Evolutionary conservation across 805 yeast species (phyloP), one percentile per base, ranked within the genome.

Genomic region (Cyberlindnera misumaiensis): DNA sequence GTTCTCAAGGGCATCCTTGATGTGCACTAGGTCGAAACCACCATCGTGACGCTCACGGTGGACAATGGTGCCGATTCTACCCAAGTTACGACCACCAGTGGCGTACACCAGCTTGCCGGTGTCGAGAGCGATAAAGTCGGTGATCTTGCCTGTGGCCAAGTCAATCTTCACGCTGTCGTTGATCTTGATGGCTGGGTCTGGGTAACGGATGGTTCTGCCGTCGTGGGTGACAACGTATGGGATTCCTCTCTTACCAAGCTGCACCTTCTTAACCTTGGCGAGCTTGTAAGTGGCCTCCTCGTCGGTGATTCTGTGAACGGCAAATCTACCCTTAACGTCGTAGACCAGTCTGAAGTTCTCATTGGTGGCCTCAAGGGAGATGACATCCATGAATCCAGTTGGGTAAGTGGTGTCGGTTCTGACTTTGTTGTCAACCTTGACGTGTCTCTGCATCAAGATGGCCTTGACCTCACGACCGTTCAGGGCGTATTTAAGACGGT

Each of bases 141-240:
- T 70, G 67, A 88, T 81, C 80, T 90, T 90, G 70, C 97, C 97
- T 55, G 96, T 71, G 59, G 90, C 95, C 64, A 90, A 77, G 74
- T 90, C 96, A 65, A 90, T 74, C 82, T 89, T 89, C 66, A 90
- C 96, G 59, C 97, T 85, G 77, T 90, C 98, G 80, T 93, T 89
- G 64, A 87, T 88, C 75, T 77, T 90, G 82, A 90, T 80, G 59
- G 73, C 70, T 73, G 98, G 98, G 68, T 90, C 97, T 71, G 97
- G 97, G 86, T 89, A 90, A 75, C 97, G 89, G 77, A 90, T 75
- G 67, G 98, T 90, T 82, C 98, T 89, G 73, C 98, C 97, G 67
- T 90, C 98, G 82, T 90, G 98, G 66, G 98, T 90, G 58, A 90
- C 97, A 65, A 85, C 83, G 83, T 86, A 90, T 65, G 98, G 98